phyloP scores from a whole-genome alignment of 345 rosid genomes.

The Acer saccharum region DNA sequence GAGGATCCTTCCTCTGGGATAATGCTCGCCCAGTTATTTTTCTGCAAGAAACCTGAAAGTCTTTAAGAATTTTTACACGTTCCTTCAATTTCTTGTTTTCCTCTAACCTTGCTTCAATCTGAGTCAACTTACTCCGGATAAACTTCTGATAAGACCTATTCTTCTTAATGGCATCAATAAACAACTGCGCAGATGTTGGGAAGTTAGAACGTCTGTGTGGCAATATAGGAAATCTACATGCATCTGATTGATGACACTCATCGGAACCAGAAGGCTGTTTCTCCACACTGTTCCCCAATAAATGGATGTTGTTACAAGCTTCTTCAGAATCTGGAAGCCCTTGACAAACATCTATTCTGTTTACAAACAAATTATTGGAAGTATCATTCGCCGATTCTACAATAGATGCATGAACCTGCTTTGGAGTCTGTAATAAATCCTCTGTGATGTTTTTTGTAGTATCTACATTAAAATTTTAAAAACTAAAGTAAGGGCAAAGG shows the following conservation, averaged over 20 bases:
- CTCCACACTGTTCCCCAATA: slow-evolving; percentile 34
- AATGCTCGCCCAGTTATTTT: slow-evolving; percentile 61
- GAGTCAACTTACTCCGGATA: slow-evolving; percentile 58
- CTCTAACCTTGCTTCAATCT: slow-evolving; percentile 79
- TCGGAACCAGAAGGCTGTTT: slow-evolving; percentile 26
- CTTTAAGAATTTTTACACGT: slow-evolving; percentile 67
- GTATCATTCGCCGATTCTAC: slow-evolving; percentile 28
- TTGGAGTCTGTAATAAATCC: slow-evolving; percentile 34
- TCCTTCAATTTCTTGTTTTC: slow-evolving; percentile 76
- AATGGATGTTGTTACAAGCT: slow-evolving; percentile 19
- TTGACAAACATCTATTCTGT: slow-evolving; percentile 42
- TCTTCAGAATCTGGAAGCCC: slow-evolving; percentile 41
- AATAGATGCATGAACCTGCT: slow-evolving; percentile 32
- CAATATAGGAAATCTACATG: slow-evolving; percentile 31
- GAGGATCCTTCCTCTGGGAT: slow-evolving; percentile 74
- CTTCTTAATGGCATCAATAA: slow-evolving; percentile 76
- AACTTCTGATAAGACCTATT: slow-evolving; percentile 84
- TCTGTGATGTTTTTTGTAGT: slow-evolving; percentile 21
- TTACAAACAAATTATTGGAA: slow-evolving; percentile 35
- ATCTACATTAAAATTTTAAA: slow-evolving; percentile 35
- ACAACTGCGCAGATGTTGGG: slow-evolving; percentile 67
- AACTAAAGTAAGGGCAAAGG: not conserved
- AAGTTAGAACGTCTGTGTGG: slow-evolving; percentile 45
- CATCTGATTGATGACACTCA: slow-evolving; percentile 35
- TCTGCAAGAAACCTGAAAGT: slow-evolving; percentile 76